A percentile compares a stretch with the other conserved stretches of the same genome.
phyloP scores from a whole-genome alignment of 1,284 basidiomycete genomes.

The Heterobasidion annosum region DNA sequence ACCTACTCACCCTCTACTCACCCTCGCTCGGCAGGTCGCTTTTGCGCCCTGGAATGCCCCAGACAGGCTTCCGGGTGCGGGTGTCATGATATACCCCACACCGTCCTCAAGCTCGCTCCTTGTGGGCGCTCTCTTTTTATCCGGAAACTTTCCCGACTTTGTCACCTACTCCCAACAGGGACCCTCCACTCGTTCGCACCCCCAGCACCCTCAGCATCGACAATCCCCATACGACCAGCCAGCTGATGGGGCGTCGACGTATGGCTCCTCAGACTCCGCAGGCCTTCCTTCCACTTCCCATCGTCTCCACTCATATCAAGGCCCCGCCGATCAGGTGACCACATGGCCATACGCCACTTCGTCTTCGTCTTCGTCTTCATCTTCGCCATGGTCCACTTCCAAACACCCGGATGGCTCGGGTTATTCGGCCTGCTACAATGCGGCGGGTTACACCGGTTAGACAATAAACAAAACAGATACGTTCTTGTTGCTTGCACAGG shows the following conservation, averaged over 20 bases:
- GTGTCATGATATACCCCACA: conserved; percentile 52
- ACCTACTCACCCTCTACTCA: background rate
- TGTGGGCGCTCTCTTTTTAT: conserved; percentile 48
- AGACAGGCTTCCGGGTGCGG: conserved; percentile 36
- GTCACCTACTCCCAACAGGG: conserved; percentile 6
- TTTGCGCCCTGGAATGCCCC: conserved; percentile 41
- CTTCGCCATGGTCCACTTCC: background rate
- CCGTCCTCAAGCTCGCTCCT: conserved; percentile 45
- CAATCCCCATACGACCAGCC: conserved; percentile 8
- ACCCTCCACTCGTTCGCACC: background rate
- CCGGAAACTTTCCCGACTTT: conserved; percentile 43
- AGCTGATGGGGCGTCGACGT: background rate
- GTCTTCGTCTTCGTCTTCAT: background rate
- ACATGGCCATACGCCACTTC: background rate
- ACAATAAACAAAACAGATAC: too few species aligned
- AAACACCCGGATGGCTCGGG: background rate
- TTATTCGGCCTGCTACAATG: too few species aligned
- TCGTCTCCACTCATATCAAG: background rate
- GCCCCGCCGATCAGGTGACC: background rate
- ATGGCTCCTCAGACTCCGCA: background rate
- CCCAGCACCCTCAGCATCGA: conserved; percentile 6
- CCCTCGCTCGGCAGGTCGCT: conserved; percentile 31
- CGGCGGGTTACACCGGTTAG: too few species aligned
- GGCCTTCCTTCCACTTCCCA: background rate
- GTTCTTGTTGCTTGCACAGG: too few species aligned